Base-by-base conservation (phyloP, 139 green algal species). In the Asterochloris erici region DNA sequence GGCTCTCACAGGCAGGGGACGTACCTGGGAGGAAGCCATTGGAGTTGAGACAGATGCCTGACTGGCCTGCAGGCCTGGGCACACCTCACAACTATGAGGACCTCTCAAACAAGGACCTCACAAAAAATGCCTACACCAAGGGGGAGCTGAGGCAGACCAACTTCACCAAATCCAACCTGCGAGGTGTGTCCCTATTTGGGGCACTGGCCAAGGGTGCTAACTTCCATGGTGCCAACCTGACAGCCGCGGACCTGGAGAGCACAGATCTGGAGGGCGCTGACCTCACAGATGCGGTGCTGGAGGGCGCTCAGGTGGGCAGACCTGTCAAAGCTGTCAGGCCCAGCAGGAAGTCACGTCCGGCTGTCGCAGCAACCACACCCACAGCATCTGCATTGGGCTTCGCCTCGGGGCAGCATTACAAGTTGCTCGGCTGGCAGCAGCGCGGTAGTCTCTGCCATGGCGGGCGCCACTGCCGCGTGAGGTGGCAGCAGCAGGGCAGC, bases 191-290 rank as follows among this genome's bases (percentile, higher is more conserved):
- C n/a, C 66, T 95, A 64, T 95, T 94, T 88, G 91, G 89, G 47
- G 80, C 85, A 0, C 84, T 95, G 27, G 84, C 87, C 78, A 87
- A 93, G 64, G 82, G 85, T 38, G 88, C 94, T 63, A 91, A 89
- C 60, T 97, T 97, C 75, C 74, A 68, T 0, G 92, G 91, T 1
- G 90, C 94, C 26, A 89, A 95, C 79, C 85, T 97, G 77, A 85
- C 82, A 21, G 82, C 83, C 16, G 93, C 93, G 6, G 94, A 97
- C 83, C 78, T 97, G 71, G 94, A 81, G 54, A 85, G 77, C 38
- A 86, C 81, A 11, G 87, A 94, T 80, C 90, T 94, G 79, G 91
- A 95, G 87, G 86, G 87, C 21, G 89, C 89, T 10, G 94, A 97
- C 86, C 91, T 98, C 74, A 90, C 80, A 0, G 70, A 95, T 80